phyloP scores from a whole-genome alignment of 2,329 filamentous ascomycete genomes.

The Xylariaceae sp. region DNA sequence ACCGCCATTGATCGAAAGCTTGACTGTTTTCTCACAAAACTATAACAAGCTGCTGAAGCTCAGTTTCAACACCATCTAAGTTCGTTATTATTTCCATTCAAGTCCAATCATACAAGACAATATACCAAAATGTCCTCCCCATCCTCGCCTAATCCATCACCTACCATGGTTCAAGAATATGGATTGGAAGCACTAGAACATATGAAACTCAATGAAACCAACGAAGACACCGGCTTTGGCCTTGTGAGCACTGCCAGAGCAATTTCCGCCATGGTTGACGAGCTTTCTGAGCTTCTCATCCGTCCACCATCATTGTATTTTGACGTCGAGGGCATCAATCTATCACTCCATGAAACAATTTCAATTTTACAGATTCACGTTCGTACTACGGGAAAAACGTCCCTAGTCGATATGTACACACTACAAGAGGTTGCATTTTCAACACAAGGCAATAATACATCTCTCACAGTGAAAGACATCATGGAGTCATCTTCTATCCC shows the following conservation, averaged over 20 bases:
- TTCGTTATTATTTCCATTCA: no score
- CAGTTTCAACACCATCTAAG: no score
- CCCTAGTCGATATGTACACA: slow-evolving; percentile 43
- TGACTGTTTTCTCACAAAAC: no score
- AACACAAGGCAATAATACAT: not conserved
- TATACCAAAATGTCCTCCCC: no score
- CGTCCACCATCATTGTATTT: slow-evolving; percentile 39
- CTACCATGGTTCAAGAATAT: no score
- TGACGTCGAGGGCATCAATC: slow-evolving; percentile 45
- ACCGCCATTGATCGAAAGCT: no score
- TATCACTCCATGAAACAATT: slow-evolving; percentile 40
- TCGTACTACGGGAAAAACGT: slow-evolving; percentile 26
- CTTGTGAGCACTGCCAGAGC: slow-evolving; percentile 13
- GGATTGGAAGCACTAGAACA: no score
- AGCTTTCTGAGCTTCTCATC: slow-evolving; percentile 21
- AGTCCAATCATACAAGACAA: no score
- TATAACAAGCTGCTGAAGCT: no score
- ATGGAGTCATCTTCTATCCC: slow-evolving; percentile 40
- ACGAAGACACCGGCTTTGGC: no score
- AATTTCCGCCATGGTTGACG: slow-evolving; percentile 17
- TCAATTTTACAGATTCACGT: slow-evolving; percentile 41
- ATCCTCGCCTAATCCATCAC: no score
- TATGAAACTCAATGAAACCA: no score
- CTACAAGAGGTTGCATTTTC: slow-evolving; percentile 38
- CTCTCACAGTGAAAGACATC: slow-evolving; percentile 35